Evolutionary conservation across 495 filamentous ascomycete genomes (phyloP).

Genomic region (Aspergillus biplanus): DNA sequence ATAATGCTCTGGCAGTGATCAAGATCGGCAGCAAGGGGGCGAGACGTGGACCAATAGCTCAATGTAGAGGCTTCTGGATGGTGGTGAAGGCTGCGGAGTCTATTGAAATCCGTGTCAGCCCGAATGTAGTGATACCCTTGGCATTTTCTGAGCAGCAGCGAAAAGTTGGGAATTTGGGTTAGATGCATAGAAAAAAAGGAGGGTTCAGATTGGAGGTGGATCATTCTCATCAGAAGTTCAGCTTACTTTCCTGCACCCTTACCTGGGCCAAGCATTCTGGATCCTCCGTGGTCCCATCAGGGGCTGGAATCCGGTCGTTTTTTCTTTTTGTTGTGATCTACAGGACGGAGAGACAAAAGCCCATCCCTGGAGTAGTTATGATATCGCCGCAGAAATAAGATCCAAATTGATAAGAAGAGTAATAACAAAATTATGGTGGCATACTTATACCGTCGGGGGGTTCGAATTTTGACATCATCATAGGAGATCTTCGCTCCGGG

Average conservation of each 20-base stretch:
- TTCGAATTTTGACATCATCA: conserved; percentile 19
- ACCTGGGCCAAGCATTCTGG: conserved; percentile 32
- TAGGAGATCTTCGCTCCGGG: background rate
- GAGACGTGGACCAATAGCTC: conserved; percentile 22
- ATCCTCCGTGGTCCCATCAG: conserved; percentile 19
- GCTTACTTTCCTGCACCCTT: conserved; percentile 20
- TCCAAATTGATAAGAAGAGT: background rate
- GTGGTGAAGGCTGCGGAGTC: conserved; percentile 3
- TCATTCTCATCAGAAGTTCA: conserved; percentile 2
- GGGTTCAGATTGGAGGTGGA: conserved; percentile 1
- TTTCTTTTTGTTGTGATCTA: conserved; percentile 22
- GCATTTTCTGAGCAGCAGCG: conserved; percentile 6
- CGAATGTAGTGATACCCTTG: conserved; percentile 17
- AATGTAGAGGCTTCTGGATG: conserved; percentile 5
- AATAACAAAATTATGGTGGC: background rate
- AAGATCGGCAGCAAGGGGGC: conserved; percentile 12
- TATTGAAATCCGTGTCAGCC: background rate
- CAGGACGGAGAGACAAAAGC: conserved; percentile 15
- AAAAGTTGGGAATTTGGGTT: background rate
- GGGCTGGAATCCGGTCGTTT: conserved; percentile 17
- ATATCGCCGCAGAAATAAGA: conserved; percentile 7
- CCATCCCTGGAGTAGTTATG: background rate
- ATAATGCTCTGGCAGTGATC: conserved; percentile 6
- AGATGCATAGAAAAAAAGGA: conserved; percentile 9
- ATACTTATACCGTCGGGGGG: conserved; percentile 2